These are phyloP conservation scores for Parmelia sp. DNA, from an alignment of 495 filamentous ascomycete genomes.

Conservation along the genomic window DNA sequence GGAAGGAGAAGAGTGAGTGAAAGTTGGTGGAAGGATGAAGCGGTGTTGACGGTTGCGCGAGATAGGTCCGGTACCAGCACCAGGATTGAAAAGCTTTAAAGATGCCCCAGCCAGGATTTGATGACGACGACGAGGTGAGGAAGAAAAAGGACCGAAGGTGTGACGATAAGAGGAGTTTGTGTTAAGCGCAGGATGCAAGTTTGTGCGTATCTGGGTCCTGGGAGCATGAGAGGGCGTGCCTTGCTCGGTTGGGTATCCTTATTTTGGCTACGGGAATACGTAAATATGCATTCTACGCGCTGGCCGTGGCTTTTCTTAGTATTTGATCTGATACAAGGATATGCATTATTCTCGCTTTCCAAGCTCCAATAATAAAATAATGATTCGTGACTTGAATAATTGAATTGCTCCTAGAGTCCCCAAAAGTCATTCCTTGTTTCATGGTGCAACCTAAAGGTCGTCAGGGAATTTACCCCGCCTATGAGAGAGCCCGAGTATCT, in stretches of 20 bases:
- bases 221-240: no score
- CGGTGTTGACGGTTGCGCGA: not conserved
- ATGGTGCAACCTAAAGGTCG: no score
- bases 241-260: not conserved
- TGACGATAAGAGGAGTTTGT: not conserved
- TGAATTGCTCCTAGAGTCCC: not conserved
- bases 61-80: not conserved
- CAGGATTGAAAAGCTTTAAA: no score
- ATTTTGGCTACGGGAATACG: not conserved
- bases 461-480: not conserved
- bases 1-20: not conserved
- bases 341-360: not conserved
- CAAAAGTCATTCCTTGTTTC: not conserved
- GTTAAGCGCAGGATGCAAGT: not conserved
- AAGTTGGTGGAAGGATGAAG: no score
- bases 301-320: not conserved
- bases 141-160: not conserved
- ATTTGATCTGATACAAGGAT: not conserved
- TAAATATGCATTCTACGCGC: slow-evolving; percentile 1
- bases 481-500: not conserved
- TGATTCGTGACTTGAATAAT: no score
- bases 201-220: not conserved
- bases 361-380: not conserved
- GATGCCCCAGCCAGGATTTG: not conserved
- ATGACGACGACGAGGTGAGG: not conserved